Conservation (phyloP, 192 early-diverging fungal species). For the Entophlyctis luteolus region DNA sequence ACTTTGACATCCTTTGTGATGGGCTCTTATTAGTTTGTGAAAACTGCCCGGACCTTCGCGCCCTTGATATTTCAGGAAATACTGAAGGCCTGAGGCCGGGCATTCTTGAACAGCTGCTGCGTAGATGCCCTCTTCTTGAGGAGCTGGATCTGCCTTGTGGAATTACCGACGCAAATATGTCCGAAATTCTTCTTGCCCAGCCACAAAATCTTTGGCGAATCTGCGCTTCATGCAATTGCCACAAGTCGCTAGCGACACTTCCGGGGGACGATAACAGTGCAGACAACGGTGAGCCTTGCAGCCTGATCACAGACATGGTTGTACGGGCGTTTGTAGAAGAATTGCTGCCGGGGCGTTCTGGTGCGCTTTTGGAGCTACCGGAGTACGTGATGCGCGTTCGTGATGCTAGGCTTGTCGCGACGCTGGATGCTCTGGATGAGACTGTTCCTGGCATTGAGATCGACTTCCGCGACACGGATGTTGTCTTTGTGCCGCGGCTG, state of each 20-base stretch:
- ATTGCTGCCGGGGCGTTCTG: constrained; percentile 19
- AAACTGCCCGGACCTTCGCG: constrained; percentile 3
- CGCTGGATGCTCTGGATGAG: constrained; percentile 7
- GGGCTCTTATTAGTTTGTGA: not conserved
- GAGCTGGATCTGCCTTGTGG: constrained; percentile 29
- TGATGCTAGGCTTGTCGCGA: constrained; percentile 11
- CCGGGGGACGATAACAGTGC: not conserved
- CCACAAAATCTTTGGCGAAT: constrained; percentile 25
- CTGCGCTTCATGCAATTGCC: constrained; percentile 12
- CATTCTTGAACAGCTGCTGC: constrained; percentile 4
- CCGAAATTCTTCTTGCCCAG: constrained; percentile 7
- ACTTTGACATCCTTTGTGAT: not conserved
- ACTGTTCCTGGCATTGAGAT: constrained; percentile 20
- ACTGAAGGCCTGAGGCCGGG: constrained; percentile 15
- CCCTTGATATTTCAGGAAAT: constrained; percentile 26
- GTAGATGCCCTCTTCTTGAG: constrained; percentile 3
- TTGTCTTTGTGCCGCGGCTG: constrained; percentile 21
- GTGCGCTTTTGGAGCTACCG: constrained; percentile 21
- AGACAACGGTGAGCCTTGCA: not conserved
- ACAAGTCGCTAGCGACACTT: too few relatives aligned
- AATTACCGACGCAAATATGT: constrained; percentile 14
- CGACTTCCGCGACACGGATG: constrained; percentile 19
- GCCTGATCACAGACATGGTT: constrained; percentile 16
- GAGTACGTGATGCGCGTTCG: constrained; percentile 15
- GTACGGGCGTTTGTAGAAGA: constrained; percentile 17